Conservation (phyloP, 176 grass and related monocot genomes). For the Paspalum vaginatum region DNA sequence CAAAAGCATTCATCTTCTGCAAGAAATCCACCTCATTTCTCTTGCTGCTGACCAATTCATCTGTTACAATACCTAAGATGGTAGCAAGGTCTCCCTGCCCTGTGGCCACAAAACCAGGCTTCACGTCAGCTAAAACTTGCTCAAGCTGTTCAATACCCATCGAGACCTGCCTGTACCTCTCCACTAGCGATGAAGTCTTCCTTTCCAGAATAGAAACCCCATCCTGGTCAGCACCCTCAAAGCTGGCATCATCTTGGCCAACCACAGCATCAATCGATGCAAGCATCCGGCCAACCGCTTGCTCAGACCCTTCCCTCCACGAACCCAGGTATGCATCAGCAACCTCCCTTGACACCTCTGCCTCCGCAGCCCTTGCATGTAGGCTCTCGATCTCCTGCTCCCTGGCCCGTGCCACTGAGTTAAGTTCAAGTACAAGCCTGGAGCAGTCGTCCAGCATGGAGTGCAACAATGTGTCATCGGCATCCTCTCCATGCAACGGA, state of each 20-base stretch:
- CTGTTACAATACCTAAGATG: constrained; percentile 50
- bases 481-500: constrained; percentile 41
- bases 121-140: constrained; percentile 62
- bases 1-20: constrained; percentile 47
- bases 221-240: constrained; percentile 45
- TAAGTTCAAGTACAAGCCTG: constrained; percentile 65
- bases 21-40: constrained; percentile 66
- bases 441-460: constrained; percentile 84
- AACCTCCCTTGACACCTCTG: constrained; percentile 57
- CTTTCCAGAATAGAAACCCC: constrained; percentile 62
- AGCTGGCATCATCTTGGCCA: constrained; percentile 47
- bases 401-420: constrained; percentile 47
- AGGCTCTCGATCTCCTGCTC: constrained; percentile 75
- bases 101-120: constrained; percentile 54
- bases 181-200: constrained; percentile 55
- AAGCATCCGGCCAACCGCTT: constrained; percentile 54
- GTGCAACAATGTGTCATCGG: constrained; percentile 57
- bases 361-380: constrained; percentile 51
- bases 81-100: constrained; percentile 39
- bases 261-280: constrained; percentile 57
- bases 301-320: constrained; percentile 55
- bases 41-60: constrained; percentile 75
- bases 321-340: constrained; percentile 65
- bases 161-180: constrained; percentile 60
- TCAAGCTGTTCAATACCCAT: constrained; percentile 70